Evolutionary conservation across 176 grass and related monocot genomes (phyloP).

Genomic region (Musa troglodytarum): DNA sequence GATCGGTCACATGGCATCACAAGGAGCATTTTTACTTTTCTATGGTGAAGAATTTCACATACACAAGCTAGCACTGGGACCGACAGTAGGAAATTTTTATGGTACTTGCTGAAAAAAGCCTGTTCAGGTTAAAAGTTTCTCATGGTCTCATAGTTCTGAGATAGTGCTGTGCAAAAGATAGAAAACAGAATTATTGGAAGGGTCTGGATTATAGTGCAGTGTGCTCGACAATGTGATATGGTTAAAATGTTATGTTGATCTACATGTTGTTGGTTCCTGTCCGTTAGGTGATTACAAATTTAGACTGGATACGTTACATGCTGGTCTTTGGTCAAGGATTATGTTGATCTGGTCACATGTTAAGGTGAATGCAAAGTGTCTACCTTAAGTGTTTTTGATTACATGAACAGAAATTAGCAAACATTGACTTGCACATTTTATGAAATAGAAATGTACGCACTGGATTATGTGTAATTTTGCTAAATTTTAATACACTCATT

Average conservation of each 20-base stretch:
- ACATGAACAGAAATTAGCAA: not conserved
- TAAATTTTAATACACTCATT: not conserved
- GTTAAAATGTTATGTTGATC: not conserved
- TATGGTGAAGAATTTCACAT: no score
- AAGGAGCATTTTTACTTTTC: no score
- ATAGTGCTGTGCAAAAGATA: no score
- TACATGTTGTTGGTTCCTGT: not conserved
- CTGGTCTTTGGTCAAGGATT: not conserved
- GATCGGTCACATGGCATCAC: no score
- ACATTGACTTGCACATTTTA: not conserved
- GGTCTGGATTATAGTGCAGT: no score
- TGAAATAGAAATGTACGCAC: not conserved
- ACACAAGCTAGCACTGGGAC: no score
- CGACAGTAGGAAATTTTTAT: no score
- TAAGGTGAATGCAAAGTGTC: not conserved
- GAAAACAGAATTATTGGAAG: no score
- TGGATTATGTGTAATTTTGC: not conserved
- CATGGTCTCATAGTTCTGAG: no score
- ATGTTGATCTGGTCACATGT: not conserved
- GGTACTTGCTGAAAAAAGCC: no score
- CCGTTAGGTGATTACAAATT: not conserved
- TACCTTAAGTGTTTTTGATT: not conserved
- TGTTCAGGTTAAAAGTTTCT: no score
- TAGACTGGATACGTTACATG: not conserved
- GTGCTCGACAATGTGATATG: not conserved